Evolutionary conservation across 140 eudicot species (phyloP), one percentile per base, ranked within the genome.

Genomic region (Bidens hawaiensis): DNA sequence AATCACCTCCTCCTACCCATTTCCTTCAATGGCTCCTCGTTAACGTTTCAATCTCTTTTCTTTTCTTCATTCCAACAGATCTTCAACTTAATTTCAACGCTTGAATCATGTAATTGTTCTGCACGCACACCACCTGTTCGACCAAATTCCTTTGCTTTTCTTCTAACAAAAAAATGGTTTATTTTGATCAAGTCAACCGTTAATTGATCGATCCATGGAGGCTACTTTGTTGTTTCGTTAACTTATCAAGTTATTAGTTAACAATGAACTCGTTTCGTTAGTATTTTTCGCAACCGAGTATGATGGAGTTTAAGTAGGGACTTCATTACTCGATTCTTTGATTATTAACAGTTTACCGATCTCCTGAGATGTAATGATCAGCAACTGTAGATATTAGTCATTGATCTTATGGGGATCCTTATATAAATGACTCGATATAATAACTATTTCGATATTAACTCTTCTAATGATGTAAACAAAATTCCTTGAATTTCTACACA

Each of bases 151-250:
- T 11, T 49, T 41, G 67, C 62, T 31, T 72, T 60, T 65, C 22
- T 34, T 79, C 60, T 45, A 57, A n/a, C 12, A 25, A 60, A 56
- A 6, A 67, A 67, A 65, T 76, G 65, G 18, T 59, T 24, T n/a
- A n/a, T n/a, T 51, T 52, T 61, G 8, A 61, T 52, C 70, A 60
- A 78, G 62, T 84, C 74, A 63, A 60, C 68, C 87, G 85, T 62
- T 88, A 82, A 77, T 82, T 53, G 22, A 81, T 11, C 5, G 70
- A 69, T 77, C 76, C 78, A 86, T 86, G 90, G 85, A 65, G 70
- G 19, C 51, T 49, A 13, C 64, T 70, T 53, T 67, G 28, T 12
- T 41, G 41, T 42, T 36, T 51, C 79, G 77, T 47, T 83, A 76
- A 63, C 50, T 25, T 67, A 5, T 11, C 16, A 16, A n/a, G 14